phyloP scores from a whole-genome alignment of 2,329 filamentous ascomycete genomes.

The Didymella lethalis region DNA sequence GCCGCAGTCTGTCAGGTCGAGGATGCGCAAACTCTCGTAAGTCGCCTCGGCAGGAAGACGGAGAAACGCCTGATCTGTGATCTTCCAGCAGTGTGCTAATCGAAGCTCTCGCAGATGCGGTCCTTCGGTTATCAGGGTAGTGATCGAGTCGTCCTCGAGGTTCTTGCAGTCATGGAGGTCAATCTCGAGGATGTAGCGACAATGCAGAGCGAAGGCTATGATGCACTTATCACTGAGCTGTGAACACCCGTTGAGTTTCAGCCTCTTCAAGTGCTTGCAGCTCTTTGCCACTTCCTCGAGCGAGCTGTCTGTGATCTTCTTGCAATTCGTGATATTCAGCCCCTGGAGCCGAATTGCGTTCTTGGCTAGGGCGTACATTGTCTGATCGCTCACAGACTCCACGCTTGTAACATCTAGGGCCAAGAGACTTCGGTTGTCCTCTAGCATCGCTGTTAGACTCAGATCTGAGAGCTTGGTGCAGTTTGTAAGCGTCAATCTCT shows the following conservation, averaged over 20 bases:
- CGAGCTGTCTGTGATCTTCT: conserved; percentile 84
- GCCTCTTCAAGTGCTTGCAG: conserved; percentile 86
- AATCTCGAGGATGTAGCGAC: conserved; percentile 93
- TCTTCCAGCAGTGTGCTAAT: conserved; percentile 81
- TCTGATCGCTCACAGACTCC: conserved; percentile 79
- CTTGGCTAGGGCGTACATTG: conserved; percentile 77
- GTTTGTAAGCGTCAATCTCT: conserved; percentile 90
- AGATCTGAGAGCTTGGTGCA: conserved; percentile 85
- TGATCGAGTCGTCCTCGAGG: conserved; percentile 84
- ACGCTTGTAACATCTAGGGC: conserved; percentile 90
- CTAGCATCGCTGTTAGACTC: conserved; percentile 80
- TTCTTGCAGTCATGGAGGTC: conserved; percentile 86
- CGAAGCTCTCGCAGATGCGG: conserved; percentile 88
- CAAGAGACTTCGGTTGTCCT: conserved; percentile 80
- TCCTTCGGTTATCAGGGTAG: conserved; percentile 78
- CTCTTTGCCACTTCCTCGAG: conserved; percentile 80
- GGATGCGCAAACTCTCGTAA: conserved; percentile 89
- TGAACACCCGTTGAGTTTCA: conserved; percentile 93
- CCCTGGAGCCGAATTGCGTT: conserved; percentile 89
- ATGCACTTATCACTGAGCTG: conserved; percentile 85
- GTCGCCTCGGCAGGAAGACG: conserved; percentile 71
- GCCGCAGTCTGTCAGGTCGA: conserved; percentile 89
- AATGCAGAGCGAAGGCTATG: conserved; percentile 84
- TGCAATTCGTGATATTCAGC: conserved; percentile 88
- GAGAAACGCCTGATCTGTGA: conserved; percentile 89